Conservation (phyloP, 495 filamentous ascomycete species). For the Annulohypoxylon maeteangense region DNA sequence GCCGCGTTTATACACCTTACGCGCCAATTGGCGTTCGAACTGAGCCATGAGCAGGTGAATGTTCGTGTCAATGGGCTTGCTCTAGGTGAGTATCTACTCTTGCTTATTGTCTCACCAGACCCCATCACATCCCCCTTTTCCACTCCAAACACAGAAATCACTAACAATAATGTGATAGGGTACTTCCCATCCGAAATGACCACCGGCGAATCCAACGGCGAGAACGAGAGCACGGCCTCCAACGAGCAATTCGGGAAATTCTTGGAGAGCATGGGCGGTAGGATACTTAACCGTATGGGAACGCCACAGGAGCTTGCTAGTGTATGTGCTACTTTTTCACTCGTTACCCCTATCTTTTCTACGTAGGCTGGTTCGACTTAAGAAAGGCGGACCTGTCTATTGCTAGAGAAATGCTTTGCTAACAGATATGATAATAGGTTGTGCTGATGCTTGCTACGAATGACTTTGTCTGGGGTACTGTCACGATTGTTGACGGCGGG, state of each 20-base stretch:
- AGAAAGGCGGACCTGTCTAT: not conserved
- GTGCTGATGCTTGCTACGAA: slow-evolving; percentile 42
- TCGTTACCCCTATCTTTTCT: not conserved
- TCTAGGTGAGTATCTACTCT: slow-evolving; percentile 65
- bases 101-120: too few relatives aligned
- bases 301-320: slow-evolving; percentile 42
- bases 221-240: slow-evolving; percentile 57
- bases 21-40: slow-evolving; percentile 58
- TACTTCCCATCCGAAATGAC: slow-evolving; percentile 78
- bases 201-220: slow-evolving; percentile 59
- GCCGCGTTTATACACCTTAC: slow-evolving; percentile 78
- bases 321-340: slow-evolving; percentile 24
- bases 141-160: not conserved
- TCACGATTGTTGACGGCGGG: slow-evolving; percentile 37
- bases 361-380: too few relatives aligned
- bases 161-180: slow-evolving; percentile 13
- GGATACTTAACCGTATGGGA: slow-evolving; percentile 44
- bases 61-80: slow-evolving; percentile 79
- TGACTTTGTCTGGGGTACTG: slow-evolving; percentile 45
- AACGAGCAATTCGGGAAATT: slow-evolving; percentile 14
- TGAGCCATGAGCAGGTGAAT: slow-evolving; percentile 55
- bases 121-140: not conserved
- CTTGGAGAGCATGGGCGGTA: slow-evolving; percentile 29
- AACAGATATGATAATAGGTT: slow-evolving; percentile 14
- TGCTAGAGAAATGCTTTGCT: not conserved